Evolutionary conservation across 163 green algal genomes (phyloP).

Genomic region (Coccomyxa subellipsoidea): DNA sequence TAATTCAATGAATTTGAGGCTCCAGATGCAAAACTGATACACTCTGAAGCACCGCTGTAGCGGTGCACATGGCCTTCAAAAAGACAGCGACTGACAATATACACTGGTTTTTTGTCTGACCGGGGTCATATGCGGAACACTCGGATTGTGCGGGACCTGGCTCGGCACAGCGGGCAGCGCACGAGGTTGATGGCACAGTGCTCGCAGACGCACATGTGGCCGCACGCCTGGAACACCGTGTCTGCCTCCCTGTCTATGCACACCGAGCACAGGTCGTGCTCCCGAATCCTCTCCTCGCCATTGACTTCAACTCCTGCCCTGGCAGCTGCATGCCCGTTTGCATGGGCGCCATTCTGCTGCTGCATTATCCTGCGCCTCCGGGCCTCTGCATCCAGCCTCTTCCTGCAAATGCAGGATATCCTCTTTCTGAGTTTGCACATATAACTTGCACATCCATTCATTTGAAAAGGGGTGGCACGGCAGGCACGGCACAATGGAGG

Average conservation of each 20-base stretch:
- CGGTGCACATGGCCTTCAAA: no score
- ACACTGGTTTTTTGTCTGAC: no score
- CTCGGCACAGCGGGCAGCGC: conserved; percentile 53
- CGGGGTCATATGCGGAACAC: conserved; percentile 29
- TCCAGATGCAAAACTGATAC: no score
- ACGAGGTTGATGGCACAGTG: conserved; percentile 31
- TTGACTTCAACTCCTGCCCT: background rate
- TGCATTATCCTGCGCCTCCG: conserved; percentile 20
- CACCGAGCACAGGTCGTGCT: conserved; percentile 51
- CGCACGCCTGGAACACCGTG: conserved; percentile 51
- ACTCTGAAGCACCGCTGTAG: no score
- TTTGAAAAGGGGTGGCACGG: no score
- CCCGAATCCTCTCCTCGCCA: background rate
- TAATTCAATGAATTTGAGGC: no score
- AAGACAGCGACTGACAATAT: no score
- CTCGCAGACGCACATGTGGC: conserved; percentile 55
- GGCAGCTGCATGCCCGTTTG: background rate
- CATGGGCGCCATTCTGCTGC: conserved; percentile 8
- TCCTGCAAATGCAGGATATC: background rate
- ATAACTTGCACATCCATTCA: background rate
- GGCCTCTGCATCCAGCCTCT: conserved; percentile 5
- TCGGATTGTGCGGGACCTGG: conserved; percentile 20
- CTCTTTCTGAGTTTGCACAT: background rate
- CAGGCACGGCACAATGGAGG: no score
- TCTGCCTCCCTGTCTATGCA: conserved; percentile 42